A percentile compares a stretch with the other conserved stretches of the same genome.
Conservation (phyloP, 1,284 basidiomycete genomes). For the Ceratobasidium papillatum region DNA sequence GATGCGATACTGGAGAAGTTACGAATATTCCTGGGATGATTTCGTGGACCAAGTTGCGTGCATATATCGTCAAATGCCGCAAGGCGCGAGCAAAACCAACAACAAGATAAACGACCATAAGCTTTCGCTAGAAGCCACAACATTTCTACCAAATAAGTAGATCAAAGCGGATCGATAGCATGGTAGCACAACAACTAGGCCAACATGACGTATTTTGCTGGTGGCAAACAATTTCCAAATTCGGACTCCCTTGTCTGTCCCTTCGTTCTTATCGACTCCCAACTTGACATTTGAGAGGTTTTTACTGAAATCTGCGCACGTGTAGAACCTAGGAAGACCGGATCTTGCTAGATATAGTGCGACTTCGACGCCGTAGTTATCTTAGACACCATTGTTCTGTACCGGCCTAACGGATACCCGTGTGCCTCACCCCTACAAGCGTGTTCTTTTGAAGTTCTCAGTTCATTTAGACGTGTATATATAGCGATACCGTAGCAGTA, state of each 20-base stretch:
- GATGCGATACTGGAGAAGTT: too few species aligned
- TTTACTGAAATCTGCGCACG: neutral
- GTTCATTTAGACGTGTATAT: neutral
- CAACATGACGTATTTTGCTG: too few species aligned
- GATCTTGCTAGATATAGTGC: neutral
- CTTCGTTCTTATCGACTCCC: neutral
- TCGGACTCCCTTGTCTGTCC: neutral
- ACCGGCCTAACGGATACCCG: neutral
- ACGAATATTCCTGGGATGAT: too few species aligned
- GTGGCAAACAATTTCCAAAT: neutral
- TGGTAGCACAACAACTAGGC: too few species aligned
- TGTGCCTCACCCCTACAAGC: neutral
- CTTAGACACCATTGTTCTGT: neutral
- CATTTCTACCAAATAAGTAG: too few species aligned
- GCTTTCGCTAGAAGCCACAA: too few species aligned
- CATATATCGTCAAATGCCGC: too few species aligned
- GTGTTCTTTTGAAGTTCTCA: neutral
- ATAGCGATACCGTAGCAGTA: neutral
- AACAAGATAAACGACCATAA: too few species aligned
- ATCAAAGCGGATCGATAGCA: too few species aligned
- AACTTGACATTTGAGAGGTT: neutral
- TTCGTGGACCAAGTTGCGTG: too few species aligned
- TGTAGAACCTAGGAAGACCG: neutral
- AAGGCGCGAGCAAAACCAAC: too few species aligned
- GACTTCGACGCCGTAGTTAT: neutral